A percentile compares a stretch with the other conserved stretches of the same genome.
phyloP scores from a whole-genome alignment of 192 early-diverging fungal genomes.

The Pecoramyces ruminantium region DNA sequence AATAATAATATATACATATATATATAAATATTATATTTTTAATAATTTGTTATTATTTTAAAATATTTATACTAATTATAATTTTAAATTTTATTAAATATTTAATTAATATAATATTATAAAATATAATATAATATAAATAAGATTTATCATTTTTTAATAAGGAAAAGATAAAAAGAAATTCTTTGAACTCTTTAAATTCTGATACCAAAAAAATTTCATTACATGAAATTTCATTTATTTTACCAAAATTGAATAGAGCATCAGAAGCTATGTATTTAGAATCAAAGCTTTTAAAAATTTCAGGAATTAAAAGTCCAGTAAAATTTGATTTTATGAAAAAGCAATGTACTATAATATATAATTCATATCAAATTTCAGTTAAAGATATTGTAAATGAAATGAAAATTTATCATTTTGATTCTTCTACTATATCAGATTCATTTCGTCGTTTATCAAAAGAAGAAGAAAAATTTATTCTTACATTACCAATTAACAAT shows the following conservation, averaged over 20 bases:
- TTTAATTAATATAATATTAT: no score
- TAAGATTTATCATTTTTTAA: neutral
- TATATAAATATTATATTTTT: no score
- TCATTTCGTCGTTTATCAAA: neutral
- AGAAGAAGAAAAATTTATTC: neutral
- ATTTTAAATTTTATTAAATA: no score
- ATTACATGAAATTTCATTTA: neutral
- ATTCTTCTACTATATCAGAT: neutral
- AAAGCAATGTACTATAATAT: neutral
- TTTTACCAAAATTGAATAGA: neutral
- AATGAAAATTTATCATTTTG: neutral
- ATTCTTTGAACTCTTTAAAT: neutral
- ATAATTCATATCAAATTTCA: neutral
- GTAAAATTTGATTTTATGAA: neutral
- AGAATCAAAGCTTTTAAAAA: neutral
- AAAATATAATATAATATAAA: no score
- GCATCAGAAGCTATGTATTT: neutral
- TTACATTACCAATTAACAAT: neutral
- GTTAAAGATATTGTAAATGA: neutral
- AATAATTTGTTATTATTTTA: no score
- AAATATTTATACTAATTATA: no score
- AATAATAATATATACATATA: no score
- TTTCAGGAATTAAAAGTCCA: neutral
- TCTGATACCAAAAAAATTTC: neutral
- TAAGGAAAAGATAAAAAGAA: neutral